Evolutionary conservation across 208 protist species (phyloP), one percentile per base, ranked within the genome.

Genomic region (Acanthamoeba healyi): DNA sequence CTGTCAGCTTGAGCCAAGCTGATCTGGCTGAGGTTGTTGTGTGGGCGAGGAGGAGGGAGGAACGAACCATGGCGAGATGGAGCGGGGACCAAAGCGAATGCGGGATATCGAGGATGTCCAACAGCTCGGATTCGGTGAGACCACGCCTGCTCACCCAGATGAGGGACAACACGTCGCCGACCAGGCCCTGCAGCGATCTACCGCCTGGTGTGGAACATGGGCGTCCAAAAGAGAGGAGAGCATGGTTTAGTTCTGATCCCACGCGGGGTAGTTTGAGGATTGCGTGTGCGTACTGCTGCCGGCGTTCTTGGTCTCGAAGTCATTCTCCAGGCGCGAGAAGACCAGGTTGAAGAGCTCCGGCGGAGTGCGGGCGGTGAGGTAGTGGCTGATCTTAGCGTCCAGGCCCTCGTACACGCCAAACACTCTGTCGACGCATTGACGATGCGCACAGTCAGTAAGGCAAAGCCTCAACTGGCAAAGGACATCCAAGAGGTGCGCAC

Each of bases 281-380:
- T 6, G 34, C 67, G 36, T 77, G 6, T 15, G 6, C 67, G 38
- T 77, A 77, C 49, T 54, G 49, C 10, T 54, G 49, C 49, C 49
- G 49, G 49, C 49, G 63, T 72, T 6, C 26, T 29, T 38, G 32
- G 63, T 38, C 29, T 29, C 29, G 10, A 72, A 36, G 34, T 94
- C 90, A 10, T 12, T 26, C 72, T 94, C 90, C 10, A 94, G 32
- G 9, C 90, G 90, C 12, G 34, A 34, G 42, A 94, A 89, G 17
- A 94, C 72, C 17, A 88, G 90, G 34, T 46, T 40, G 32, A 94
- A 89, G 6, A 94, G 49, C n/a, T 87, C 24, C 38, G 90, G 90
- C 22, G 54, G 32, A 6, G 56, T 87, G 14, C 15, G 6, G 19
- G 70, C 61, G 26, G 38, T 44, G 38, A 94, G 49, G 22, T 40